Percentiles rank a stretch among this genome's conserved stretches.
Evolutionary conservation across 2,329 filamentous ascomycete genomes (phyloP).

Genomic region (Orbilia javanica): DNA sequence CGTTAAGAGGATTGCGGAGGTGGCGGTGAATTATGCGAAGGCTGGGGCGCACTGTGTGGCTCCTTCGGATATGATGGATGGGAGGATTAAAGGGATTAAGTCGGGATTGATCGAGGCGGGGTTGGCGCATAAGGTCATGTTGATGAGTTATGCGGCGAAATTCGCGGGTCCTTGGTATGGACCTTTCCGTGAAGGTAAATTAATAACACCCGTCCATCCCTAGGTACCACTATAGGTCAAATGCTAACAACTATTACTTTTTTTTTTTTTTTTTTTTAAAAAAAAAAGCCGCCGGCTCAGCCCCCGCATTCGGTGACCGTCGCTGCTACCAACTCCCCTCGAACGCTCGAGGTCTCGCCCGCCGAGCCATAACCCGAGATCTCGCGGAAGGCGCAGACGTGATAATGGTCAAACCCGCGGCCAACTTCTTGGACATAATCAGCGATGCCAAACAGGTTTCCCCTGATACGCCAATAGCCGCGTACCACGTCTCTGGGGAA

Average conservation of each 20-base stretch:
- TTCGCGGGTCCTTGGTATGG: slow-evolving; percentile 97
- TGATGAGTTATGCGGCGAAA: slow-evolving; percentile 99
- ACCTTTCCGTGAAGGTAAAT: slow-evolving; percentile 84
- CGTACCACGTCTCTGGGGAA: slow-evolving; percentile 97
- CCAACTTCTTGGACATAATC: slow-evolving; percentile 96
- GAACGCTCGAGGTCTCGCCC: slow-evolving; percentile 88
- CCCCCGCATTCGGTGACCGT: slow-evolving; percentile 91
- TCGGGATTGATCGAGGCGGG: slow-evolving; percentile 95
- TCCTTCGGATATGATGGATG: slow-evolving; percentile 99
- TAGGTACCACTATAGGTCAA: slow-evolving; percentile 11
- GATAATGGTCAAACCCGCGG: slow-evolving; percentile 99
- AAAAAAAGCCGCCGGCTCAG: slow-evolving; percentile 78
- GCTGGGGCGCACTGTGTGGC: slow-evolving; percentile 97
- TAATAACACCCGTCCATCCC: not conserved
- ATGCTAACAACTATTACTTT: not conserved
- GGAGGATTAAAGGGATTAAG: slow-evolving; percentile 96
- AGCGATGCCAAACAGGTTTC: slow-evolving; percentile 95
- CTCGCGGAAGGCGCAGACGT: slow-evolving; percentile 95
- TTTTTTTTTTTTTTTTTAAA: no score
- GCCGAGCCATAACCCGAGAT: slow-evolving; percentile 89
- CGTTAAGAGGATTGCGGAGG: slow-evolving; percentile 93
- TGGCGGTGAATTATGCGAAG: slow-evolving; percentile 96
- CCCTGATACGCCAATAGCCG: slow-evolving; percentile 89
- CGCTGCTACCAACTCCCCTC: slow-evolving; percentile 97
- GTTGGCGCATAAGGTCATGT: slow-evolving; percentile 86